Evolutionary conservation across 148 eudicot species (phyloP).

Genomic region (Vaccinium corymbosum): DNA sequence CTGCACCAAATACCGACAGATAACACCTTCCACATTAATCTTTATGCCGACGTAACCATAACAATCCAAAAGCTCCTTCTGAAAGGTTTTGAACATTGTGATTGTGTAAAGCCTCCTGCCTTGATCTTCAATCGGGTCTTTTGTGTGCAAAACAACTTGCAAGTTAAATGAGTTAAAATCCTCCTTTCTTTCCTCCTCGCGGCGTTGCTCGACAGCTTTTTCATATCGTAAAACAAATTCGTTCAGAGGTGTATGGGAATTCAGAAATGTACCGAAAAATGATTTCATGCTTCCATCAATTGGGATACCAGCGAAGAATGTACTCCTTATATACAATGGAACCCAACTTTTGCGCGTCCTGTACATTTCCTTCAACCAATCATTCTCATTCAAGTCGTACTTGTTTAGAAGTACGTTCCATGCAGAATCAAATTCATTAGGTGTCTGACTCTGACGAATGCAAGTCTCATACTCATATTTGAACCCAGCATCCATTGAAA

Average conservation of each 20-base stretch:
- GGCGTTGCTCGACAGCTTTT: slow-evolving; percentile 46
- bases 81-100: slow-evolving; percentile 44
- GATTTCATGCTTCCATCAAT: slow-evolving; percentile 45
- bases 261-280: slow-evolving; percentile 37
- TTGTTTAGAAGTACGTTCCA: slow-evolving; percentile 47
- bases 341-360: slow-evolving; percentile 55
- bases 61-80: slow-evolving; percentile 56
- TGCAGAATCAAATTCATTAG: slow-evolving; percentile 50
- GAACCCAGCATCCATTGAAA: slow-evolving; percentile 41
- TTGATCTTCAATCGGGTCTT: slow-evolving; percentile 61
- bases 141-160: slow-evolving; percentile 46
- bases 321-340: slow-evolving; percentile 39
- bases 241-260: slow-evolving; percentile 35
- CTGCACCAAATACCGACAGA: slow-evolving; percentile 49
- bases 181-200: slow-evolving; percentile 52
- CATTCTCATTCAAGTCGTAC: slow-evolving; percentile 39
- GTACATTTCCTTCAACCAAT: slow-evolving; percentile 54
- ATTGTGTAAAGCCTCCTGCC: slow-evolving; percentile 46
- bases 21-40: slow-evolving; percentile 50
- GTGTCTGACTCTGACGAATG: slow-evolving; percentile 51
- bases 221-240: slow-evolving; percentile 47
- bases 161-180: slow-evolving; percentile 49
- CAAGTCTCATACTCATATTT: slow-evolving; percentile 50
- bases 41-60: slow-evolving; percentile 45
- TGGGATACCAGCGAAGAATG: slow-evolving; percentile 57